These are phyloP conservation scores for Fusarium nelsonii DNA, from an alignment of 2,329 filamentous ascomycete genomes.

Conservation along the genomic window DNA sequence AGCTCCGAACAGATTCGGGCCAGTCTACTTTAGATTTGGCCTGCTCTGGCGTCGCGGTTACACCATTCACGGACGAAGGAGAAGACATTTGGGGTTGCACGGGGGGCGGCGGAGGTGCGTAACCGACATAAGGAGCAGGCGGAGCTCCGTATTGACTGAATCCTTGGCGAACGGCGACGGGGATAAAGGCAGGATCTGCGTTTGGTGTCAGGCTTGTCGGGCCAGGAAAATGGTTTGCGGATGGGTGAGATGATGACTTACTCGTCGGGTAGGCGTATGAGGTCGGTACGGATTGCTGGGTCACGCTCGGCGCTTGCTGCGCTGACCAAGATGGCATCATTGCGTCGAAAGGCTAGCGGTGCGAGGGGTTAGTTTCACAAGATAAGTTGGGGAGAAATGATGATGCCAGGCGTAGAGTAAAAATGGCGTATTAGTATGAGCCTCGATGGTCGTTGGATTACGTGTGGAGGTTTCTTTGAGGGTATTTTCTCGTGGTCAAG, in stretches of 20 bases:
- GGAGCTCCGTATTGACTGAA: conserved; percentile 62
- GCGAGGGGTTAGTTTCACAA: conserved; percentile 46
- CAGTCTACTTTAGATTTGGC: conserved; percentile 77
- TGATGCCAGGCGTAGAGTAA: conserved; percentile 26
- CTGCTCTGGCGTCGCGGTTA: conserved; percentile 49
- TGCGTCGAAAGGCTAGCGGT: conserved; percentile 38
- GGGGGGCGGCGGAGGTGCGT: conserved; percentile 48
- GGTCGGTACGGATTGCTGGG: conserved; percentile 52
- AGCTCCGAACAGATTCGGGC: conserved; percentile 84
- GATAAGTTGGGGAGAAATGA: conserved; percentile 21
- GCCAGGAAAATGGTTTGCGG: background rate
- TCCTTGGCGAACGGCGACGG: conserved; percentile 72
- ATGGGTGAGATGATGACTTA: conserved; percentile 46
- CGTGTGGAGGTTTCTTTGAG: conserved; percentile 25
- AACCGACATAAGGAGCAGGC: conserved; percentile 52
- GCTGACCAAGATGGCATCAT: conserved; percentile 57
- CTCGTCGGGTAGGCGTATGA: conserved; percentile 57
- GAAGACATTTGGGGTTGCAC: conserved; percentile 46
- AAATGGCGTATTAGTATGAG: conserved; percentile 22
- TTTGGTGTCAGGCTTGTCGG: conserved; percentile 43
- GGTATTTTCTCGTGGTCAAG: conserved; percentile 47
- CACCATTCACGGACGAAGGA: conserved; percentile 45
- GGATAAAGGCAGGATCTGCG: conserved; percentile 68
- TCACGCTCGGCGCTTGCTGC: conserved; percentile 58
- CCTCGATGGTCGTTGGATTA: conserved; percentile 25